A percentile compares a stretch with the other conserved stretches of the same genome.
phyloP scores from a whole-genome alignment of 768 basidiomycete genomes.

The Termitomyces sp. region DNA sequence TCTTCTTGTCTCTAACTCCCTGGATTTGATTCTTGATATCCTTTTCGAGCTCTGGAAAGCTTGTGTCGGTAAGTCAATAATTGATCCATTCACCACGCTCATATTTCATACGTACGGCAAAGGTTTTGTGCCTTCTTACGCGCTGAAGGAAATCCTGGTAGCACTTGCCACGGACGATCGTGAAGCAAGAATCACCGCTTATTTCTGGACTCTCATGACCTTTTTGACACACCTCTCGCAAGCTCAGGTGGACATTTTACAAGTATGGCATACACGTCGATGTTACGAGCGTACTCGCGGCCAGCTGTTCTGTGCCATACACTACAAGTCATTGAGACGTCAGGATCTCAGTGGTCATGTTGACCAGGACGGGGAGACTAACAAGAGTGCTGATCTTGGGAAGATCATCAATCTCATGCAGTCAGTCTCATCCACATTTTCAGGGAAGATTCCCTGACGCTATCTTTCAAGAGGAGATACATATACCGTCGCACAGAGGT shows the following conservation, averaged over 20 bases:
- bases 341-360: constrained; percentile 50
- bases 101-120: not conserved
- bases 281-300: constrained; percentile 71
- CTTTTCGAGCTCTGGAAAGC: constrained; percentile 56
- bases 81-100: not conserved
- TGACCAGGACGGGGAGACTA: constrained; percentile 29
- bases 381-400: constrained; percentile 52
- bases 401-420: constrained; percentile 75
- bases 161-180: constrained; percentile 39
- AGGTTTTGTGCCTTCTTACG: constrained; percentile 67
- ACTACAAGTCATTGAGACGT: constrained; percentile 62
- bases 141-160: constrained; percentile 54
- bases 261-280: constrained; percentile 61
- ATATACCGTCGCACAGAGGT: constrained; percentile 64
- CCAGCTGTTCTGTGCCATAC: constrained; percentile 64
- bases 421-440: constrained; percentile 24
- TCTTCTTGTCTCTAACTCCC: constrained; percentile 59
- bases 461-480: constrained; percentile 50
- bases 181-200: constrained; percentile 40
- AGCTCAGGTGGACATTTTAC: constrained; percentile 59
- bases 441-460: not conserved
- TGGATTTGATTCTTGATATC: constrained; percentile 61
- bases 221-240: constrained; percentile 63
- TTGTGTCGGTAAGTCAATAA: constrained; percentile 33
- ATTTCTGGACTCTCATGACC: constrained; percentile 53